phyloP scores from a whole-genome alignment of 2,329 filamentous ascomycete genomes.

The Ophiostoma ulmi region DNA sequence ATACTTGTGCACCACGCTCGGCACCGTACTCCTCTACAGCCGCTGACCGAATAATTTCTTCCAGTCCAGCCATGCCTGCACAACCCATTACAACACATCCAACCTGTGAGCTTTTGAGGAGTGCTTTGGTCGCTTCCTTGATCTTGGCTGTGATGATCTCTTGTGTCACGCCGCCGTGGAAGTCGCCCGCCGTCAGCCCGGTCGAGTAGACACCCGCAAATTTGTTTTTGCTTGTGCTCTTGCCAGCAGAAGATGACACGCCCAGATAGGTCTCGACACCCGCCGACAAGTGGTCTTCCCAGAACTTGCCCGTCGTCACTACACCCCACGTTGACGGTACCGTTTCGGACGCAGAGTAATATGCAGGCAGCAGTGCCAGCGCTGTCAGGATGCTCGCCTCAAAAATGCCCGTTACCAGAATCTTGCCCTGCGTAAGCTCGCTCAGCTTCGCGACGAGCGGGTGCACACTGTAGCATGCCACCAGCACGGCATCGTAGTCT shows the following conservation, averaged over 20 bases:
- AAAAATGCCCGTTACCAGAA: slow-evolving; percentile 75
- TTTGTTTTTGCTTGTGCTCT: slow-evolving; percentile 35
- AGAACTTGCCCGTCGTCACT: slow-evolving; percentile 78
- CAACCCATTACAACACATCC: slow-evolving; percentile 77
- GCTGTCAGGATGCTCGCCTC: slow-evolving; percentile 70
- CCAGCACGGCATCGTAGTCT: slow-evolving; percentile 67
- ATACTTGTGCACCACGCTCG: slow-evolving; percentile 49
- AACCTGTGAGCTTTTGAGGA: slow-evolving; percentile 56
- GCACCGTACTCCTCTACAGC: slow-evolving; percentile 60
- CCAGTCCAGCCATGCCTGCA: slow-evolving; percentile 84
- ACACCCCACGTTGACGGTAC: slow-evolving; percentile 64
- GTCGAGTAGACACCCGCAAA: slow-evolving; percentile 82
- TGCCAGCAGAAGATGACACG: slow-evolving; percentile 31
- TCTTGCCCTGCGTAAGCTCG: slow-evolving; percentile 29
- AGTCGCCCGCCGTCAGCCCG: slow-evolving; percentile 70
- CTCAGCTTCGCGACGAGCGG: slow-evolving; percentile 61
- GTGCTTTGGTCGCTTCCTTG: slow-evolving; percentile 60
- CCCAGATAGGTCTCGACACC: slow-evolving; percentile 65
- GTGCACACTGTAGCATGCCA: slow-evolving; percentile 86
- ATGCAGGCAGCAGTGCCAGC: slow-evolving; percentile 47
- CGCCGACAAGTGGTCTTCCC: slow-evolving; percentile 65
- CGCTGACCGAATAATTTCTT: slow-evolving; percentile 66
- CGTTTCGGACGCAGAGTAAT: slow-evolving; percentile 23
- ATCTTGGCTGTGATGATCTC: slow-evolving; percentile 62
- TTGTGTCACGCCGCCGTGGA: slow-evolving; percentile 63